These are phyloP conservation scores for Triadica sebifera DNA, from an alignment of 345 rosid genomes.

Conservation along the genomic window DNA sequence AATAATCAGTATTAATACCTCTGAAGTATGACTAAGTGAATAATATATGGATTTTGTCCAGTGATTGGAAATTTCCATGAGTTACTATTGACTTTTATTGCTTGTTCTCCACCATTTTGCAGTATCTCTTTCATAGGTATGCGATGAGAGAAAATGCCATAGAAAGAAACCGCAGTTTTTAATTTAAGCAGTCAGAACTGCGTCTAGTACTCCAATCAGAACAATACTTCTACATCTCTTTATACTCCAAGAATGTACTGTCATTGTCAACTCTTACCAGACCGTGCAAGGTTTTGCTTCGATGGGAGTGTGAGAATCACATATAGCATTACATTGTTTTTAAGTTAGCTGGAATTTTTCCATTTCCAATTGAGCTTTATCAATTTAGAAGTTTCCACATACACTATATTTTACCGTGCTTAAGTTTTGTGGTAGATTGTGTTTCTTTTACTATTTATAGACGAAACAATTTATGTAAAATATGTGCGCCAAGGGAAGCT, in stretches of 20 bases:
- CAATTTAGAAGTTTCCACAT: not conserved
- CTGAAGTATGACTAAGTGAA: not conserved
- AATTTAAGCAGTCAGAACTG: slow-evolving; percentile 3
- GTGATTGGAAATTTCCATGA: not conserved
- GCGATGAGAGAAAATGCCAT: slow-evolving; percentile 9
- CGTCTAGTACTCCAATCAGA: not conserved
- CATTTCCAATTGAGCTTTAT: slow-evolving; percentile 24
- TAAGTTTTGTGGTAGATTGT: slow-evolving; percentile 22
- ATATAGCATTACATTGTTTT: not conserved
- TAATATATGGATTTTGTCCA: not conserved
- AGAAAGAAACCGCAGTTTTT: slow-evolving; percentile 1
- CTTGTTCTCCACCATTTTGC: slow-evolving; percentile 11
- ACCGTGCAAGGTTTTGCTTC: slow-evolving; percentile 23
- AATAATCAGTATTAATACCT: not conserved
- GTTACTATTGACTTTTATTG: not conserved
- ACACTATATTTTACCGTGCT: slow-evolving; percentile 4
- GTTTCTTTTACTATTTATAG: slow-evolving; percentile 18
- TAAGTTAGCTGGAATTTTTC: slow-evolving; percentile 21
- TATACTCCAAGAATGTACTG: not conserved
- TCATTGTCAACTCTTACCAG: not conserved
- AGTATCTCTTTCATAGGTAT: slow-evolving; percentile 18
- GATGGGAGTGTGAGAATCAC: slow-evolving; percentile 2
- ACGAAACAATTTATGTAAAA: slow-evolving; percentile 30
- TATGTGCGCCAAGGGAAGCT: slow-evolving; percentile 19
- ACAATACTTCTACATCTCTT: slow-evolving; percentile 3